Evolutionary conservation across 2,329 filamentous ascomycete species (phyloP), one percentile per base, ranked within the genome.

Genomic region (Escovopsis sp.): DNA sequence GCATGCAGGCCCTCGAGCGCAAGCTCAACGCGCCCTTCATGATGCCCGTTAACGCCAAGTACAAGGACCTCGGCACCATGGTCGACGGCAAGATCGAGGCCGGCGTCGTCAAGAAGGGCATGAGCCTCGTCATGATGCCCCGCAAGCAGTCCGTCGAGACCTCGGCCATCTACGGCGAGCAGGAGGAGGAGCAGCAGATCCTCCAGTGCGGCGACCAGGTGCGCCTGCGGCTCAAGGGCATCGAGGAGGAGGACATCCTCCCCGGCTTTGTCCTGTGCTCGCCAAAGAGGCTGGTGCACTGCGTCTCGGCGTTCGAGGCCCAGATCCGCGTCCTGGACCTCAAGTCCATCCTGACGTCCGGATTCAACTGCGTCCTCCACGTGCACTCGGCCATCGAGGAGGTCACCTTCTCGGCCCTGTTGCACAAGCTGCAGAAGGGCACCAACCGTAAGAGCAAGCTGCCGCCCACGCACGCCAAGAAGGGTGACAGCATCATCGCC

Each of bases 11-110:
- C 11, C 75, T 95, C 34, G 89, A 98, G 62, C 85, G 91, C 54
- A 98, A 96, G 70, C 66, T 95, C 54, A 94, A 94, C 54, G 91
- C 91, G 2, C 89, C 91, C 9, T 96, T 98, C 73, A 96, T 98
- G 91, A 95, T 98, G 88, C 85, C 91, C 8, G 74, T 98, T 50
- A 85, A 84, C 49, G 86, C 85, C 64, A 98, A 98, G 67, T 98
- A 96, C 70, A 78, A 84, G 54, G 93, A 98, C 60, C 82, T 98
- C 73, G 91, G 91, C 55, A 98, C 91, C 48, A 87, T 98, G 75
- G 77, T 95, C 36, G 93, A 98, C 67, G 91, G 91, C 51, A 94
- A 95, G 72, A 84, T 98, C 50, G 91, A 98, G 64, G 84, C 88
- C 15, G 89, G 87, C 60, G 83, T 95, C 38, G 72, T 94, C 61